Percentiles rank a stretch among this genome's conserved stretches.
Conservation (phyloP, 2,329 filamentous ascomycete genomes). For the Microdochium bolleyi region DNA sequence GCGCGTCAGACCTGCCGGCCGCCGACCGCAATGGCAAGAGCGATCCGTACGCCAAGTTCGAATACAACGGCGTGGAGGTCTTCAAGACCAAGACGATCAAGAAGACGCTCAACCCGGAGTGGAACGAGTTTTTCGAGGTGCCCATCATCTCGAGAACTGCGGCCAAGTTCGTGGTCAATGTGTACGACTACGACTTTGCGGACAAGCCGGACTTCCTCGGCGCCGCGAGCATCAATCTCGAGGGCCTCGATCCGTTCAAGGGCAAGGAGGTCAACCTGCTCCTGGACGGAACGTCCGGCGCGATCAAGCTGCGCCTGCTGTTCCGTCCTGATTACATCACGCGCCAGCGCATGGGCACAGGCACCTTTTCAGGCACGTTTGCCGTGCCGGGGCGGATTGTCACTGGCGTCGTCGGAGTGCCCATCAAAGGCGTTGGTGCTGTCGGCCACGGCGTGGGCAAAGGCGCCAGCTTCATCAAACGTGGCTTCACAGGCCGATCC, state of each 20-base stretch:
- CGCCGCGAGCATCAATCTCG: slow-evolving; percentile 64
- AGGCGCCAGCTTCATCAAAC: slow-evolving; percentile 83
- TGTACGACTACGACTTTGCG: slow-evolving; percentile 96
- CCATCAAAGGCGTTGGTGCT: slow-evolving; percentile 77
- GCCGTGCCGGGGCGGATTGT: slow-evolving; percentile 82
- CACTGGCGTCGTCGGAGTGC: slow-evolving; percentile 70
- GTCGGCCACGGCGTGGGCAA: slow-evolving; percentile 77
- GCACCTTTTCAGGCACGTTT: slow-evolving; percentile 89
- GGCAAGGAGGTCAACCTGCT: slow-evolving; percentile 65
- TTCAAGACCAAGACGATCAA: slow-evolving; percentile 95
- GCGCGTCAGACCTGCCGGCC: slow-evolving; percentile 79
- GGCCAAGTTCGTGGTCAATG: slow-evolving; percentile 72
- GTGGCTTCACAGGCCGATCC: slow-evolving; percentile 64
- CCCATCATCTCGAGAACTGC: slow-evolving; percentile 75
- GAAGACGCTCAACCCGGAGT: slow-evolving; percentile 89
- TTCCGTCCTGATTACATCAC: slow-evolving; percentile 93
- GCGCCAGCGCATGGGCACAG: slow-evolving; percentile 78
- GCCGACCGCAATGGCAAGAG: slow-evolving; percentile 95
- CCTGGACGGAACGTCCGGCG: slow-evolving; percentile 85
- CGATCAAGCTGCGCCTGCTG: slow-evolving; percentile 72
- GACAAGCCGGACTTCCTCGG: slow-evolving; percentile 92
- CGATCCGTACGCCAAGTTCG: slow-evolving; percentile 94
- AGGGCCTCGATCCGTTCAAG: slow-evolving; percentile 76
- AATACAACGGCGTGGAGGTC: slow-evolving; percentile 79
- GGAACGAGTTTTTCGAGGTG: slow-evolving; percentile 95